A percentile compares a stretch with the other conserved stretches of the same genome.
These are phyloP conservation scores for Camellia japonica DNA, from an alignment of 148 eudicot genomes.

Conservation along the genomic window DNA sequence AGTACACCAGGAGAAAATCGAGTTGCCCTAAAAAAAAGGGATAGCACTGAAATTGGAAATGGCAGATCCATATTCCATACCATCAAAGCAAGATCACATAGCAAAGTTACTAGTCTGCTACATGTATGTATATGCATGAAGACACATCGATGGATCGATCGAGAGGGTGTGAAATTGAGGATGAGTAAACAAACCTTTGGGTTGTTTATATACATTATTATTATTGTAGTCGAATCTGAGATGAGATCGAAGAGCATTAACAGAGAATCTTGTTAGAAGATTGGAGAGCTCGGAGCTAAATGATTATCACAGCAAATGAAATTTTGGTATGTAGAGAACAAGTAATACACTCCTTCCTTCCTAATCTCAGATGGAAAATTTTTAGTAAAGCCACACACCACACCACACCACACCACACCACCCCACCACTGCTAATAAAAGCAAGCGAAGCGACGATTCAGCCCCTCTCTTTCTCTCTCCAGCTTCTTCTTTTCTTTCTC, in stretches of 20 bases:
- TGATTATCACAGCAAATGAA: neutral
- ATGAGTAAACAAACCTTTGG: neutral
- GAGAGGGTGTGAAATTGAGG: neutral
- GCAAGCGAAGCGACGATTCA: constrained; percentile 5
- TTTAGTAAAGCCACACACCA: constrained; percentile 4
- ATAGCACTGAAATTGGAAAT: neutral
- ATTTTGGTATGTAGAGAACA: neutral
- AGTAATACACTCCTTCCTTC: neutral
- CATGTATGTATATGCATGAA: neutral
- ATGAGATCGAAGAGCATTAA: constrained; percentile 14
- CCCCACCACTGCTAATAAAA: neutral
- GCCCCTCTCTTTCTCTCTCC: neutral
- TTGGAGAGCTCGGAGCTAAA: constrained; percentile 6
- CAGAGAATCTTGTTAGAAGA: neutral
- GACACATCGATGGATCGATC: neutral
- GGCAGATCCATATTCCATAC: neutral
- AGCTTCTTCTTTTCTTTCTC: neutral
- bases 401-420: too few relatives aligned
- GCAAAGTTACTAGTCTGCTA: neutral
- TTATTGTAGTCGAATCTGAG: neutral
- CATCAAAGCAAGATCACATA: neutral
- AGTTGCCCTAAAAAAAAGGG: neutral
- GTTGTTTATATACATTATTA: neutral
- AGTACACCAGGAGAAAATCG: neutral
- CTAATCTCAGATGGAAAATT: neutral